Evolutionary conservation across 2,329 filamentous ascomycete genomes (phyloP).

Genomic region (Epichloe amarillans): DNA sequence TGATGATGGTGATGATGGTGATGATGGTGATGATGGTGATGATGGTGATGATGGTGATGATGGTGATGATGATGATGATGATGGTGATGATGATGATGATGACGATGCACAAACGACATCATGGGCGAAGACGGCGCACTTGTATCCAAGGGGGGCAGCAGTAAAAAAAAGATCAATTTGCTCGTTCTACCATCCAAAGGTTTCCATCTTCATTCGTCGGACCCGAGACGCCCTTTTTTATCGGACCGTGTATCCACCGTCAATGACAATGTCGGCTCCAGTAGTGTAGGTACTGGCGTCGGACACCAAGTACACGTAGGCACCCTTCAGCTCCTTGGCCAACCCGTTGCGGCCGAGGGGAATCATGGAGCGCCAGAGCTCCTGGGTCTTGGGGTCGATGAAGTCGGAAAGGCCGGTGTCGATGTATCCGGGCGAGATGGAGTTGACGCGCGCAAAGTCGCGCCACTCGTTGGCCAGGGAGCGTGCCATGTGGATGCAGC

Average conservation of each 20-base stretch:
- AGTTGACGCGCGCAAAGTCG: constrained; percentile 52
- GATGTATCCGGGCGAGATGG: constrained; percentile 55
- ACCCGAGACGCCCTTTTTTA: constrained; percentile 14
- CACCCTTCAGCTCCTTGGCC: constrained; percentile 59
- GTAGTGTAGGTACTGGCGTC: constrained; percentile 68
- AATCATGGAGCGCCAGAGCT: constrained; percentile 62
- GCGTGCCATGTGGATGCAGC: constrained; percentile 32
- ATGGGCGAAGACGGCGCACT: too few relatives aligned
- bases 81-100: too few relatives aligned
- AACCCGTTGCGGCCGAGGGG: constrained; percentile 58
- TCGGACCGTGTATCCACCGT: constrained; percentile 51
- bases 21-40: too few relatives aligned
- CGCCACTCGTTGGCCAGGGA: constrained; percentile 53
- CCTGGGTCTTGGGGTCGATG: constrained; percentile 51
- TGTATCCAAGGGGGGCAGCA: too few relatives aligned
- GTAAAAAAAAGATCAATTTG: too few relatives aligned
- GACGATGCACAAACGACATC: too few relatives aligned
- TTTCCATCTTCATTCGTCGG: not conserved
- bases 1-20: too few relatives aligned
- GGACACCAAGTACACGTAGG: constrained; percentile 64
- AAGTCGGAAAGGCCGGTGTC: constrained; percentile 55
- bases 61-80: too few relatives aligned
- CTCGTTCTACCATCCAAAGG: too few relatives aligned
- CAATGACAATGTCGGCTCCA: constrained; percentile 55
- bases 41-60: too few relatives aligned